These are phyloP conservation scores for Triangularia setosa DNA, from an alignment of 2,329 filamentous ascomycete genomes.

Conservation along the genomic window DNA sequence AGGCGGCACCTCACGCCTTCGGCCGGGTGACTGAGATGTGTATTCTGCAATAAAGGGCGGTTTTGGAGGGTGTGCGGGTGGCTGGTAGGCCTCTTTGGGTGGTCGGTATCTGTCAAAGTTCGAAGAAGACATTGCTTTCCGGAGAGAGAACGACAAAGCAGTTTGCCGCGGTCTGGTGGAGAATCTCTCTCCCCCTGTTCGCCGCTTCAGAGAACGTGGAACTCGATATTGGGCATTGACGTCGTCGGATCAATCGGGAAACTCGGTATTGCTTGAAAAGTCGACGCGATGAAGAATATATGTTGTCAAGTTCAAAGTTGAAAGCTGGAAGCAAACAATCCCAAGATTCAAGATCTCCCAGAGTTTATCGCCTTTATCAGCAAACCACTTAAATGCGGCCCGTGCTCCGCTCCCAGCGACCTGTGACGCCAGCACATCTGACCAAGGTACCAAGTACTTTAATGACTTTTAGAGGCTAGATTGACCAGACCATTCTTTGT, in stretches of 20 bases:
- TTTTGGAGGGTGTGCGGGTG: slow-evolving; percentile 42
- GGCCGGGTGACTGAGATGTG: slow-evolving; percentile 47
- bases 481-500: neutral
- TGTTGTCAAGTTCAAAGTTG: neutral
- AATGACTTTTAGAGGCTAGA: neutral
- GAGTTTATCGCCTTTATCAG: slow-evolving; percentile 16
- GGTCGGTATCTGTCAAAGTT: slow-evolving; percentile 55
- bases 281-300: neutral
- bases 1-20: slow-evolving; percentile 55
- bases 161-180: neutral
- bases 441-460: neutral
- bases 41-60: slow-evolving; percentile 36
- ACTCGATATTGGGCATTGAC: slow-evolving; percentile 1
- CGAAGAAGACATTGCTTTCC: slow-evolving; percentile 17
- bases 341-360: neutral
- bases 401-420: slow-evolving; percentile 1
- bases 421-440: neutral
- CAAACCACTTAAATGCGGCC: slow-evolving; percentile 4
- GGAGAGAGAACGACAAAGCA: neutral
- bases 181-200: neutral
- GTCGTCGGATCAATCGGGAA: neutral
- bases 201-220: neutral
- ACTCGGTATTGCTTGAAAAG: neutral
- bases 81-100: slow-evolving; percentile 54
- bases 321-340: neutral